Conservation (phyloP, 164 flowering plant genomes). For the Tetracentron sinense region DNA sequence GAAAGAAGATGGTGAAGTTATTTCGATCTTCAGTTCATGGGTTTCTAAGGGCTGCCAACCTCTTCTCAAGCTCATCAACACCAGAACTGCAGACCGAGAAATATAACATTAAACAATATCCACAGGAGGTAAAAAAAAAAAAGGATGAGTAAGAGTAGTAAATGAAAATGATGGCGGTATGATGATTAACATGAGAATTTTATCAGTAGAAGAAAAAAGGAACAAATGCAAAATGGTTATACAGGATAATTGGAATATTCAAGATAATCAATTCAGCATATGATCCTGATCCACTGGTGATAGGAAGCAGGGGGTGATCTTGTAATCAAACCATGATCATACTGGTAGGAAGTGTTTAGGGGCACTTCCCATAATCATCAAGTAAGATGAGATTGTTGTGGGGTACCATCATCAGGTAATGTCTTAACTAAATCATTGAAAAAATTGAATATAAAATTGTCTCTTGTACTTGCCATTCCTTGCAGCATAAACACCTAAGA, state of each 20-base stretch:
- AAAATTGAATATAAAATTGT: no score
- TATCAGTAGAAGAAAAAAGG: no score
- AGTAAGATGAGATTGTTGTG: background rate
- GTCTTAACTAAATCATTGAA: no score
- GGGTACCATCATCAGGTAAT: no score
- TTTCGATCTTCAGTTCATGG: conserved; percentile 31
- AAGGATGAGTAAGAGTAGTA: background rate
- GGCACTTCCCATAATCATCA: background rate
- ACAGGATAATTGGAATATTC: background rate
- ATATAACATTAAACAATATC: background rate
- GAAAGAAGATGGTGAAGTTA: background rate
- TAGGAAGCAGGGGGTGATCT: background rate
- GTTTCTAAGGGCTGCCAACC: conserved; percentile 86
- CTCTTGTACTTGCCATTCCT: no score
- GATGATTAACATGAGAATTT: no score
- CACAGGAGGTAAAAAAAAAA: no score
- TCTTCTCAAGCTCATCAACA: conserved; percentile 76
- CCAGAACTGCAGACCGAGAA: conserved; percentile 54
- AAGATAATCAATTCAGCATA: no score
- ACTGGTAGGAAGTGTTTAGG: no score
- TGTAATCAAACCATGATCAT: no score
- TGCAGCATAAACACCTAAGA: no score
- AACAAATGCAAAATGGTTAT: background rate
- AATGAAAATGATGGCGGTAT: background rate
- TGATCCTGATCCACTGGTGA: background rate